Conservation (phyloP, 2,329 filamentous ascomycete genomes). For the Dothideomycetes sp. region DNA sequence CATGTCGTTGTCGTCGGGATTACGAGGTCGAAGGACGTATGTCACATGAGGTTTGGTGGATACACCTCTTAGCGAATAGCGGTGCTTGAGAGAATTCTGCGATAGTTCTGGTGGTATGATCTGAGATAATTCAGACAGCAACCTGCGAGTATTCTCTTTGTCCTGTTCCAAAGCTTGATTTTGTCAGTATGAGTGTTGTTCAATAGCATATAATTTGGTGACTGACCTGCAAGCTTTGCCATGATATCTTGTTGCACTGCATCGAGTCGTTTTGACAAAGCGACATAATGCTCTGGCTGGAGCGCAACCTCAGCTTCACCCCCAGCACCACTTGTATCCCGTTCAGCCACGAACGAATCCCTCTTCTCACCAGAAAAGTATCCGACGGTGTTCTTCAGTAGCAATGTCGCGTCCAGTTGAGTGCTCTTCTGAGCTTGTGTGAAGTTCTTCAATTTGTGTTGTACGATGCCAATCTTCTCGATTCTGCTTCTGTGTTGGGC, state of each 20-base stretch:
- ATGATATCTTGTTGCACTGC: constrained; percentile 26
- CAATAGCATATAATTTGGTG: neutral
- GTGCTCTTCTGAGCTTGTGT: constrained; percentile 5
- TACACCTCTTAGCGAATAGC: constrained; percentile 50
- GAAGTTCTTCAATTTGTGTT: constrained; percentile 31
- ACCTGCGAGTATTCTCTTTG: constrained; percentile 24
- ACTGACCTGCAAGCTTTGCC: constrained; percentile 21
- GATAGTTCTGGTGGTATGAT: constrained; percentile 17
- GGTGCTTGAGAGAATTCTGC: constrained; percentile 30
- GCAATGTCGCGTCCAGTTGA: neutral
- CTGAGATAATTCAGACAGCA: constrained; percentile 23
- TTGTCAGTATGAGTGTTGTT: neutral
- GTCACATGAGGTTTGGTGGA: constrained; percentile 49
- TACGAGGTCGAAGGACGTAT: constrained; percentile 42
- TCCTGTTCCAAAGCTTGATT: constrained; percentile 18
- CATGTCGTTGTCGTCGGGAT: constrained; percentile 20
- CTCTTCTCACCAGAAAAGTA: constrained; percentile 24
- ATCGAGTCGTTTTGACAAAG: constrained; percentile 25
- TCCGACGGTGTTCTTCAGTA: constrained; percentile 21
- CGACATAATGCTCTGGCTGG: constrained; percentile 19
- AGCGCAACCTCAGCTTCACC: constrained; percentile 14
- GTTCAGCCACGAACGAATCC: constrained; percentile 17
- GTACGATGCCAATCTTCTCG: constrained; percentile 26
- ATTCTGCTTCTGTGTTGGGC: constrained; percentile 23
- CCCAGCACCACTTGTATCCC: constrained; percentile 14